Evolutionary conservation across 2,329 filamentous ascomycete genomes (phyloP), one percentile per base, ranked within the genome.

Genomic region (Penicillium vulpinum): DNA sequence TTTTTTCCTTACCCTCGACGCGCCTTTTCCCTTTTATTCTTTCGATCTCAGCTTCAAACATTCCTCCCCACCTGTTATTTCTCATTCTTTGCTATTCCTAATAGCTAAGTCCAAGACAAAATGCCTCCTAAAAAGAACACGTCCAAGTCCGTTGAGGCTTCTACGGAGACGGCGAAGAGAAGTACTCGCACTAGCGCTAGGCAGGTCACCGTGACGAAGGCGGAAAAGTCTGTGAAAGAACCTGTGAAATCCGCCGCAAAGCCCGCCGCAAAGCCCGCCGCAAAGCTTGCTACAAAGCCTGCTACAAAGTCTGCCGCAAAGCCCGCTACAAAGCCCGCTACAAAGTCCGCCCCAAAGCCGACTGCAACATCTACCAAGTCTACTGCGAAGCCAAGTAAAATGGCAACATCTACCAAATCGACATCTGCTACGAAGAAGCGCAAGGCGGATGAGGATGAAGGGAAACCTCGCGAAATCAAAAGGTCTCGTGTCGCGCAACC

Each of bases 71-170:
- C 51, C 39, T 51, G 31, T 41, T 33, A 22, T 46, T 49, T 38
- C 49, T 48, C 43, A 60, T 41, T 54, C 31, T n/a, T 49, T 44
- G 35, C 44, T 54, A 33, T 41, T 47, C 53, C 38, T 35, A 33
- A 33, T 51, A 51, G 38, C 38, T n/a, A 51, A 62, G 59, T 58
- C 52, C 39, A 36, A 28, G 53, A 7, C 36, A 55, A 47, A 47
- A 65, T 73, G 71, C 69, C 69, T 59, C 68, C 69, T 7, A 73
- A 70, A 54, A 72, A 68, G 55, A 59, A 60, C 47, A 48, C 57
- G 8, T 40, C 68, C 8, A 70, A 59, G 56, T 36, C 61, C 39
- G 56, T 66, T 15, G 63, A 63, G 53, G 40, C 61, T 41, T 51
- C 51, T 18, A 40, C 43, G 15, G 51, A 54, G 16, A 36, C 50